These are phyloP conservation scores for Nothophoma quercina DNA, from an alignment of 2,329 filamentous ascomycete genomes.

Conservation along the genomic window DNA sequence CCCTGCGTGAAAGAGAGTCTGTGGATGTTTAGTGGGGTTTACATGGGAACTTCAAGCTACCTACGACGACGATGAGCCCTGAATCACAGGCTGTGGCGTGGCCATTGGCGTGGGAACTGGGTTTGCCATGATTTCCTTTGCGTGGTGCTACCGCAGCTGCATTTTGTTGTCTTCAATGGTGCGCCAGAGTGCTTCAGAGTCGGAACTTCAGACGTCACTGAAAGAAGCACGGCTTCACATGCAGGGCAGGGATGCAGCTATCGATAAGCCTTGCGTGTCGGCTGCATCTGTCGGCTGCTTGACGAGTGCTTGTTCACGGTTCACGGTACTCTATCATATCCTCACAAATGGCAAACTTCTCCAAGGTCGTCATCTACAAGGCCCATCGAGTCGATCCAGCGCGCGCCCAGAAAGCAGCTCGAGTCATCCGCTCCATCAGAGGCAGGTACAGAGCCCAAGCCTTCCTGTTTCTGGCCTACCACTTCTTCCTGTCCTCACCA, in stretches of 20 bases:
- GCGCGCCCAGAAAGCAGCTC: constrained; percentile 30
- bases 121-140: constrained; percentile 22
- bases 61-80: constrained; percentile 30
- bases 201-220: constrained; percentile 8
- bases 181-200: not conserved
- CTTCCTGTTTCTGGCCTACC: constrained; percentile 43
- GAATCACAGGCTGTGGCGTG: constrained; percentile 25
- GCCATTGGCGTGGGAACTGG: constrained; percentile 19
- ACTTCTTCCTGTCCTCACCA: constrained; percentile 44
- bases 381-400: constrained; percentile 21
- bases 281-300: not conserved
- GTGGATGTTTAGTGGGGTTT: constrained; percentile 32
- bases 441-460: constrained; percentile 41
- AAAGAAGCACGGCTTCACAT: not conserved
- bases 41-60: not conserved
- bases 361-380: constrained; percentile 25
- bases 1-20: constrained; percentile 93
- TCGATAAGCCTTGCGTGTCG: not conserved
- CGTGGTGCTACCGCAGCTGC: constrained; percentile 3
- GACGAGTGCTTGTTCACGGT: not conserved
- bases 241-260: constrained; percentile 1
- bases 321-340: not conserved
- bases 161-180: not conserved
- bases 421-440: constrained; percentile 39
- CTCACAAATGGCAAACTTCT: constrained; percentile 23